phyloP scores from a whole-genome alignment of 2,329 filamentous ascomycete species.

The Stagonosporopsis cucurbitacearum region DNA sequence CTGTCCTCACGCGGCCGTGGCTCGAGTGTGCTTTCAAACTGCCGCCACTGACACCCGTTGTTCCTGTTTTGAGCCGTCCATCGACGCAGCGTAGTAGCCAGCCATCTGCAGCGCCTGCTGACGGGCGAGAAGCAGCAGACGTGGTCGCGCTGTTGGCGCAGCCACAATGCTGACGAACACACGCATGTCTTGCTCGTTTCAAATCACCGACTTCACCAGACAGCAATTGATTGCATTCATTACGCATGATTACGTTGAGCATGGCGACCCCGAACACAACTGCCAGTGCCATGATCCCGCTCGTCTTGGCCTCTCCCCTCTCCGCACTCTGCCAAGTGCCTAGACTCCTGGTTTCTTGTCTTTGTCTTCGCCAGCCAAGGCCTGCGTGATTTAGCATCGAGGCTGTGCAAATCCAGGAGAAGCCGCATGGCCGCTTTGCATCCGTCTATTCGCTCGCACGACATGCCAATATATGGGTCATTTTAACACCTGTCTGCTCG shows the following conservation, averaged over 20 bases:
- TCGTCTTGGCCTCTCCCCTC: constrained; percentile 14
- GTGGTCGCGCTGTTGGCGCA: not conserved
- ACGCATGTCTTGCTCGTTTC: not conserved
- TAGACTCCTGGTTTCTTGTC: no score
- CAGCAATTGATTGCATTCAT: not conserved
- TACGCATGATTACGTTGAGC: not conserved
- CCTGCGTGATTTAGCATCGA: constrained; percentile 16
- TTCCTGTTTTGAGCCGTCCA: not conserved
- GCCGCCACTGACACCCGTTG: constrained; percentile 1
- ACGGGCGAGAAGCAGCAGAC: not conserved
- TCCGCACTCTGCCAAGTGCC: constrained; percentile 19
- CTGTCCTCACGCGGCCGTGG: not conserved
- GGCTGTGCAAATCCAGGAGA: constrained; percentile 20
- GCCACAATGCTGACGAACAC: not conserved
- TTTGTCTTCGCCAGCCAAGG: no score
- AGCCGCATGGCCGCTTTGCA: constrained; percentile 2
- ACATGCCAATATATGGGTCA: not conserved
- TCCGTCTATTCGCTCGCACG: constrained; percentile 1
- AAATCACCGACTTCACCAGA: not conserved
- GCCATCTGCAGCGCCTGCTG: constrained; percentile 1
- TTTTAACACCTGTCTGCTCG: not conserved
- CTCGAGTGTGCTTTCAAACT: not conserved
- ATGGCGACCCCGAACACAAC: constrained; percentile 6
- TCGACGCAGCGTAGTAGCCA: not conserved
- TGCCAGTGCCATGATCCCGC: constrained; percentile 20